phyloP scores from a whole-genome alignment of 306 rosid genomes.

The Rubus idaeus region DNA sequence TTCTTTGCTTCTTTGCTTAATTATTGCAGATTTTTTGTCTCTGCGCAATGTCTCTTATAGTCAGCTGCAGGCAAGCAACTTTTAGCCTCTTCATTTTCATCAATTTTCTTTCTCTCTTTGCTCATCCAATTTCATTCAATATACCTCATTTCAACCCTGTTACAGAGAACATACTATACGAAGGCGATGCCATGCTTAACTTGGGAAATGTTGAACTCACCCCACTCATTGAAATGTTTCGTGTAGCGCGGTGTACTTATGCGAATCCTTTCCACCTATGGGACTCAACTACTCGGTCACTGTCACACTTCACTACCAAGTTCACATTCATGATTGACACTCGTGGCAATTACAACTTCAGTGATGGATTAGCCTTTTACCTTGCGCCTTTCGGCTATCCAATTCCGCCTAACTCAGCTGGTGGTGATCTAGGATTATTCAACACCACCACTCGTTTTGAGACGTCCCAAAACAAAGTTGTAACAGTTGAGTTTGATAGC shows the following conservation, averaged over 20 bases:
- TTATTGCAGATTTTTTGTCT: too few relatives aligned
- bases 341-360: neutral
- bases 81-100: neutral
- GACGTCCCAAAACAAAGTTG: conserved; percentile 12
- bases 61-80: neutral
- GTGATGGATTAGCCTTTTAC: conserved; percentile 26
- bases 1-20: neutral
- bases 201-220: neutral
- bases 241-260: neutral
- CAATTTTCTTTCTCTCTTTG: neutral
- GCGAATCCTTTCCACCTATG: conserved; percentile 9
- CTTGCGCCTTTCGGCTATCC: conserved; percentile 8
- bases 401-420: conserved; percentile 17
- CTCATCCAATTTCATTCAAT: neutral
- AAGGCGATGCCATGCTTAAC: neutral
- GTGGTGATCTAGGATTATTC: conserved; percentile 18
- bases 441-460: neutral
- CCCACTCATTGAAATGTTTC: neutral
- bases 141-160: neutral
- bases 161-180: neutral
- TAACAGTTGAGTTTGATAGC: conserved; percentile 36
- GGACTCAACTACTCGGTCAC: conserved; percentile 6
- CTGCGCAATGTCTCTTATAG: neutral
- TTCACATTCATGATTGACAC: conserved; percentile 23
- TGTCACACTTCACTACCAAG: conserved; percentile 16